These are phyloP conservation scores for Podospora bellae-mahoneyi DNA, from an alignment of 495 filamentous ascomycete species.

Conservation along the genomic window DNA sequence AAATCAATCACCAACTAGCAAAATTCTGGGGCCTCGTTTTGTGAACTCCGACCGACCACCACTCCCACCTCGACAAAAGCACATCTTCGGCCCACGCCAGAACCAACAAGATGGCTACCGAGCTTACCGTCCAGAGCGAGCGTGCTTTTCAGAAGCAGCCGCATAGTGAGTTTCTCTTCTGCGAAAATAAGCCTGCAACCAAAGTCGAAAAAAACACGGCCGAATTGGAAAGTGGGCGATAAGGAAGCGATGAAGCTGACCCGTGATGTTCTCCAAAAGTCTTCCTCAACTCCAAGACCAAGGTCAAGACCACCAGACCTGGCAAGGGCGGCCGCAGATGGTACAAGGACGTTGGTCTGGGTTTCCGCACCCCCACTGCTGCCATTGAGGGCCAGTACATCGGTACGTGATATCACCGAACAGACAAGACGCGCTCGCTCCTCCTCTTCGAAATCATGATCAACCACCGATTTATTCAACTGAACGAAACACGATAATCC, in stretches of 20 bases:
- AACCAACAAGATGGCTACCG: conserved; percentile 90
- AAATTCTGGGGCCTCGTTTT: conserved; percentile 27
- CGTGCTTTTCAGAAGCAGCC: conserved; percentile 99
- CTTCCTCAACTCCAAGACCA: conserved; percentile 93
- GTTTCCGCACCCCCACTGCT: conserved; percentile 94
- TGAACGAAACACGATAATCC: conserved; percentile 8
- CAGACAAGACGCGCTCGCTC: conserved; percentile 6
- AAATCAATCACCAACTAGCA: conserved; percentile 32
- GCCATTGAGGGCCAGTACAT: conserved; percentile 99
- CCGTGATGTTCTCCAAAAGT: conserved; percentile 38
- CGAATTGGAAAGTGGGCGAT: conserved; percentile 11
- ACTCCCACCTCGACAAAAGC: conserved; percentile 20
- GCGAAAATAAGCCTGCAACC: conserved; percentile 1
- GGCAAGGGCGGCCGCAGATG: conserved; percentile 89
- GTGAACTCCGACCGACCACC: conserved; percentile 22
- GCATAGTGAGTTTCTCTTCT: conserved; percentile 56
- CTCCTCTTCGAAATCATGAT: neutral
- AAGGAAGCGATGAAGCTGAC: conserved; percentile 18
- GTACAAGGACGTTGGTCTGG: conserved; percentile 99
- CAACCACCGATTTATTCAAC: conserved; percentile 6
- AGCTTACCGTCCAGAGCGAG: conserved; percentile 97
- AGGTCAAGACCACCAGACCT: conserved; percentile 75
- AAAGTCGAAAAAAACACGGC: conserved; percentile 9
- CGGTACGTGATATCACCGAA: conserved; percentile 62
- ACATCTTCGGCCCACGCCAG: conserved; percentile 31